These are phyloP conservation scores for Penicillium fimorum DNA, from an alignment of 495 filamentous ascomycete genomes.

Conservation along the genomic window DNA sequence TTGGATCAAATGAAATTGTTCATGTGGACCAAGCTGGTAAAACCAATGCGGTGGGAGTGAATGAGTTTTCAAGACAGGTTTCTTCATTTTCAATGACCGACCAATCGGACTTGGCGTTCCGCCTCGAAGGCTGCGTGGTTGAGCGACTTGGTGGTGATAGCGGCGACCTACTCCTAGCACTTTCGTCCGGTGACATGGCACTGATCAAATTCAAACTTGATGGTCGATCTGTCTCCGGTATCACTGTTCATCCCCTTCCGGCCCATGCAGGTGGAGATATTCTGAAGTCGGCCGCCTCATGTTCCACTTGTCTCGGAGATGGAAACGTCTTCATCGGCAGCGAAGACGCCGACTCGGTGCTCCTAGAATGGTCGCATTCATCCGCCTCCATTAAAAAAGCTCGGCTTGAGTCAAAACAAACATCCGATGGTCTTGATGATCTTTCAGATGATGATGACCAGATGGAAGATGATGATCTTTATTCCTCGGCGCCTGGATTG, in stretches of 20 bases:
- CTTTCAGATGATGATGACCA: conserved; percentile 48
- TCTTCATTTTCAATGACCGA: conserved; percentile 81
- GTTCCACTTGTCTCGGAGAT: conserved; percentile 62
- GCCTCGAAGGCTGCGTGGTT: conserved; percentile 77
- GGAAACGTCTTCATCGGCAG: conserved; percentile 83
- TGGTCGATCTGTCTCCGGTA: conserved; percentile 87
- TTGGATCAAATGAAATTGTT: conserved; percentile 87
- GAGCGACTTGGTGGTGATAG: conserved; percentile 70
- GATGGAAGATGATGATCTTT: conserved; percentile 68
- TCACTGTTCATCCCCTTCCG: conserved; percentile 63
- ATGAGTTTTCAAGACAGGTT: conserved; percentile 74
- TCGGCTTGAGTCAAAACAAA: conserved; percentile 50
- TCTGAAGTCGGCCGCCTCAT: conserved; percentile 64
- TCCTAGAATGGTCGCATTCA: conserved; percentile 75
- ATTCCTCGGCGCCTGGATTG: conserved; percentile 48
- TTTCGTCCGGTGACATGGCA: conserved; percentile 71
- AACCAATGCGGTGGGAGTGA: conserved; percentile 90
- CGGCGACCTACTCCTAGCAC: conserved; percentile 80
- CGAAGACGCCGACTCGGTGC: conserved; percentile 75
- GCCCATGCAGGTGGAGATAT: conserved; percentile 58
- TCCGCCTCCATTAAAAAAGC: conserved; percentile 44
- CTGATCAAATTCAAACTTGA: conserved; percentile 83
- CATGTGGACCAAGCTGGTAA: conserved; percentile 97
- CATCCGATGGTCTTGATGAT: conserved; percentile 42
- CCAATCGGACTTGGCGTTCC: conserved; percentile 77